Base-by-base conservation (phyloP, 768 basidiomycete genomes). In the Lenzites betulinus region DNA sequence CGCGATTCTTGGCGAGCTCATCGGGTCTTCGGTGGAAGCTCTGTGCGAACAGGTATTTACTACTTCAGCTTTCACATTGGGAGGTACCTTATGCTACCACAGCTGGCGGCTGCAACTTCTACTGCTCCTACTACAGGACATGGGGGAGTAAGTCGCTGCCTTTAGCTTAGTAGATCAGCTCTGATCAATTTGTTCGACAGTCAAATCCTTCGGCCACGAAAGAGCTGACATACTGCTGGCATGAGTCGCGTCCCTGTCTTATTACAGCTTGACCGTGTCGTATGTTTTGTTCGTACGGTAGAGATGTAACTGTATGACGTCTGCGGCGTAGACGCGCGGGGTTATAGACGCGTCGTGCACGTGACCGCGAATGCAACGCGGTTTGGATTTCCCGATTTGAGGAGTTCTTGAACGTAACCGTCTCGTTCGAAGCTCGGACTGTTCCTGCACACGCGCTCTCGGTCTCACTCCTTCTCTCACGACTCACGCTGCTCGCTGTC, bases 1-100 rank as follows among this genome's bases (percentile, higher is more conserved):
- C 26, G 74, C 80, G 18, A 74, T 63, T 8, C 47, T 63, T 1
- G 12, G 26, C 18, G 41, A 54, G 20, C 46, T 42, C 11, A 26
- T 54, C 18, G 6, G 16, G 2, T 13, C 51, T 20, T 9, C n/a
- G 7, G 25, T n/a, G 7, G 11, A 46, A 9, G 4, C 12, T 3
- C 26, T 62, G 2, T 46, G 22, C 20, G 3, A 11, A 2, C 12
- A 20, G n/a, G 60, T 62, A 42, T 23, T 50, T 41, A 20, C 46
- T 18, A 6, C 15, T 16, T 42, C 41, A 20, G 8, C 42, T 18
- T 43, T 20, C 8, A 43, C 8, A 33, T 11, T 11, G 30, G 6
- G 30, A 4, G 11, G 4, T 33, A 11, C 4, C 30, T 33, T 33
- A 11, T 33, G 30, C 11, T 33, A 5, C 6, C 4, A 33, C 30